Evolutionary conservation across 2,329 filamentous ascomycete species (phyloP), one percentile per base, ranked within the genome.

Genomic region (Chaetomium sp.): DNA sequence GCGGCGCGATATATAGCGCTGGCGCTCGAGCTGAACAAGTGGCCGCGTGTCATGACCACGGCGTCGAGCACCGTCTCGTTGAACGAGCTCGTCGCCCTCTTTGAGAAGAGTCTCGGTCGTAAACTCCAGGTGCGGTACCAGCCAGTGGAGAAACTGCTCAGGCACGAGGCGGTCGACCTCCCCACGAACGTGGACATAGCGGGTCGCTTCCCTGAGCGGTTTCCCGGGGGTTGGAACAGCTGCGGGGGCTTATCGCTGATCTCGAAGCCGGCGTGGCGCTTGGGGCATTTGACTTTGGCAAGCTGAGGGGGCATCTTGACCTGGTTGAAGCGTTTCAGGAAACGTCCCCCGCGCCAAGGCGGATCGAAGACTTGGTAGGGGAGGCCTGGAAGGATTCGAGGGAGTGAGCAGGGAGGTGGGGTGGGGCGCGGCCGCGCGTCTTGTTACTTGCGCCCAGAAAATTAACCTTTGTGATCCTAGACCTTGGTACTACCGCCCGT

Each of bases 281-380:
- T 47, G 42, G 42, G 42, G 42, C 19, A 47, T 47, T 47, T 47
- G 42, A 47, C 42, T 47, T 47, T 47, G 42, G 42, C 42, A 47
- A 47, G 19, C n/a, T 47, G 42, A 21, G 42, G 42, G 42, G 42
- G 42, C 19, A 47, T 21, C 42, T 47, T 47, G 19, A 47, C 42
- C 42, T 47, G 42, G 42, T 47, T 47, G 42, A 47, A 47, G 42
- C 42, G 42, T 47, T 47, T 47, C 42, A 47, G 42, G 42, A 47
- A 47, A 47, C 42, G 42, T 6, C 42, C 42, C 42, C 42, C 42
- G 19, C 19, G 42, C 42, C 42, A 47, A 47, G 19, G 42, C 19
- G 7, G n/a, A 47, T 47, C 19, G 42, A 47, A 47, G 42, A 47
- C 42, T 21, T 47, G 42, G 42, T 47, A 21, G 42, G 21, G 42